A percentile compares a stretch with the other conserved stretches of the same genome.
phyloP scores from a whole-genome alignment of 2,329 filamentous ascomycete species.

The Fusarium haematococcum region DNA sequence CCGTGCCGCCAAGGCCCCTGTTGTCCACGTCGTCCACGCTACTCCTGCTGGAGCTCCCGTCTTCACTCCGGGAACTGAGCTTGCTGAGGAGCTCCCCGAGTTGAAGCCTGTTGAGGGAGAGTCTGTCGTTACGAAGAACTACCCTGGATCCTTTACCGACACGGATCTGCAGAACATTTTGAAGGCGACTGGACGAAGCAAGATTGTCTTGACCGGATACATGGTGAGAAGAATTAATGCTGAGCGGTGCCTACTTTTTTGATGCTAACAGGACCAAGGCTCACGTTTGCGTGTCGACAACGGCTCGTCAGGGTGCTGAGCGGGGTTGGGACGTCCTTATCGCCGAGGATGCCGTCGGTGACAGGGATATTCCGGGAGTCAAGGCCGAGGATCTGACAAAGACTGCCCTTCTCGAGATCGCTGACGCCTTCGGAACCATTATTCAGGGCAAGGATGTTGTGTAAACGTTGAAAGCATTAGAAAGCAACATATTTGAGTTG shows the following conservation, averaged over 20 bases:
- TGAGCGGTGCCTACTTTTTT: background rate
- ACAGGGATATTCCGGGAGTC: conserved; percentile 73
- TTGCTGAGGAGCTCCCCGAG: conserved; percentile 71
- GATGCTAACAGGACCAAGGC: conserved; percentile 55
- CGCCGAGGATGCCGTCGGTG: conserved; percentile 71
- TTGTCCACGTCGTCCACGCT: conserved; percentile 72
- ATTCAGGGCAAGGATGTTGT: conserved; percentile 51
- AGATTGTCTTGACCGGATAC: conserved; percentile 71
- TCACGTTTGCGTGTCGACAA: conserved; percentile 73
- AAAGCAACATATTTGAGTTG: background rate
- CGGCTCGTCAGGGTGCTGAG: conserved; percentile 69
- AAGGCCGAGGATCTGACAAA: conserved; percentile 63
- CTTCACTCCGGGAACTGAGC: conserved; percentile 70
- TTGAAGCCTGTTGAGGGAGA: conserved; percentile 65
- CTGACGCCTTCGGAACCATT: conserved; percentile 72
- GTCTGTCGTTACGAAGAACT: conserved; percentile 67
- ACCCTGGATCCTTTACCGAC: conserved; percentile 69
- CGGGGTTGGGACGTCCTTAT: conserved; percentile 73
- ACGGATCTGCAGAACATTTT: conserved; percentile 67
- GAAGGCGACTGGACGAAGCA: conserved; percentile 61
- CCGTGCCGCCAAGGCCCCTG: conserved; percentile 59
- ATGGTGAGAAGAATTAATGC: conserved; percentile 55
- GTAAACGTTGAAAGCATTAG: conserved; percentile 9
- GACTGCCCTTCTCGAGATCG: conserved; percentile 68
- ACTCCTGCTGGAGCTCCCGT: conserved; percentile 71